Evolutionary conservation across 306 rosid genomes (phyloP), one percentile per base, ranked within the genome.

Genomic region (Cucurbita maxima): DNA sequence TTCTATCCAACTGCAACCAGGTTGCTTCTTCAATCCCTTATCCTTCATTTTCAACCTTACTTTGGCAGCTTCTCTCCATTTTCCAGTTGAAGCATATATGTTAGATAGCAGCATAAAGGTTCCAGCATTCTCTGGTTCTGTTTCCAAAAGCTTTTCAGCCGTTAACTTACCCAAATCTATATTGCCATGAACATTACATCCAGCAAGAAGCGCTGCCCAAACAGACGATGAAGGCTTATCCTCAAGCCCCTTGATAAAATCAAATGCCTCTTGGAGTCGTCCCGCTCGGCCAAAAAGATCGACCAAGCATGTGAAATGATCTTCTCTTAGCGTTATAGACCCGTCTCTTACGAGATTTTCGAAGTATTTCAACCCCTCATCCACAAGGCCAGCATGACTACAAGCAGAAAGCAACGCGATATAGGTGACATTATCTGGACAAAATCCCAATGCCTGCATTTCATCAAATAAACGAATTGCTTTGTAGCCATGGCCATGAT

Each of bases 251-350:
- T 69, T 55, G 14, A 85, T 79, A 61, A 82, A 76, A 58, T 76
- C 82, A 78, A 58, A 85, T 36, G 86, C 86, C 74, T 80, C 86
- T 44, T 56, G 61, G 14, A 85, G 84, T 61, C 80, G 80, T 58
- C 88, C 88, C 1, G 88, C 84, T 66, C 88, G 76, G 7, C 86
- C 82, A 74, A 82, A 85, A 18, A 85, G 84, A 80, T 85, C 88
- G 10, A 85, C 82, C 58, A 82, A 75, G 76, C 88, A 85, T 25
- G 84, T 80, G 66, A 76, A 82, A 19, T 85, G 86, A 69, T 85
- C 84, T 68, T 82, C 88, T 68, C 81, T 85, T 45, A 82, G 72
- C 20, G 36, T 57, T 64, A 85, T 78, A 14, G 78, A 80, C 16
- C 73, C 71, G 70, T 78, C 83, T 61, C 57, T 73, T 5, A 76